Conservation (phyloP, 2,329 filamentous ascomycete genomes). For the Phialophora expanda region DNA sequence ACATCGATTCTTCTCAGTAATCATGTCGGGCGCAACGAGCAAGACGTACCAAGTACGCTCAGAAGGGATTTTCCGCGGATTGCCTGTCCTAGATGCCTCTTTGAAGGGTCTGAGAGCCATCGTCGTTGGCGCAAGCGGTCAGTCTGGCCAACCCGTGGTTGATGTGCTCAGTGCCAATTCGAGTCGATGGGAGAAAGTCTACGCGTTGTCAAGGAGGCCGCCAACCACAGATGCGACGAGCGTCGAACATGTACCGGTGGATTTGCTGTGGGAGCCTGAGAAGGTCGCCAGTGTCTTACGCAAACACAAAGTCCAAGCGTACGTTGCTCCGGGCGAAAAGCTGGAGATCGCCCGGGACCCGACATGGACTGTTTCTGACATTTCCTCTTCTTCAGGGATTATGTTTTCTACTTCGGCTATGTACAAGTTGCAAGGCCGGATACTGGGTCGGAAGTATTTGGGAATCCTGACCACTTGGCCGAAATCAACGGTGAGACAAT, state of each 20-base stretch:
- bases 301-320: constrained; percentile 30
- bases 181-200: constrained; percentile 58
- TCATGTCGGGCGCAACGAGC: constrained; percentile 19
- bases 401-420: constrained; percentile 30
- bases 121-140: constrained; percentile 22
- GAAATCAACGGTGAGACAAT: constrained; percentile 25
- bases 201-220: constrained; percentile 54
- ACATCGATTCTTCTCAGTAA: constrained; percentile 1
- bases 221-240: constrained; percentile 40
- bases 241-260: constrained; percentile 23
- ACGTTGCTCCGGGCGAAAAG: not conserved
- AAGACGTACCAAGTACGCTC: constrained; percentile 24
- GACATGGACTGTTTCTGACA: constrained; percentile 19
- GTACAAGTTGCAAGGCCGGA: constrained; percentile 26
- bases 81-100: constrained; percentile 21
- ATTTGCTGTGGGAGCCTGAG: constrained; percentile 23
- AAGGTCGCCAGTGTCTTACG: constrained; percentile 15
- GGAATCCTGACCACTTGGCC: constrained; percentile 24
- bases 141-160: constrained; percentile 22
- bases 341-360: too few species aligned
- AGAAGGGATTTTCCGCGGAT: constrained; percentile 28
- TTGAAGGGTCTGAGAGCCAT: constrained; percentile 21
- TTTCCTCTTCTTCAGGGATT: constrained; percentile 19
- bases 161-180: constrained; percentile 25
- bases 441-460: constrained; percentile 22